phyloP scores from a whole-genome alignment of 176 grass and related monocot genomes.

The Zea luxurians region DNA sequence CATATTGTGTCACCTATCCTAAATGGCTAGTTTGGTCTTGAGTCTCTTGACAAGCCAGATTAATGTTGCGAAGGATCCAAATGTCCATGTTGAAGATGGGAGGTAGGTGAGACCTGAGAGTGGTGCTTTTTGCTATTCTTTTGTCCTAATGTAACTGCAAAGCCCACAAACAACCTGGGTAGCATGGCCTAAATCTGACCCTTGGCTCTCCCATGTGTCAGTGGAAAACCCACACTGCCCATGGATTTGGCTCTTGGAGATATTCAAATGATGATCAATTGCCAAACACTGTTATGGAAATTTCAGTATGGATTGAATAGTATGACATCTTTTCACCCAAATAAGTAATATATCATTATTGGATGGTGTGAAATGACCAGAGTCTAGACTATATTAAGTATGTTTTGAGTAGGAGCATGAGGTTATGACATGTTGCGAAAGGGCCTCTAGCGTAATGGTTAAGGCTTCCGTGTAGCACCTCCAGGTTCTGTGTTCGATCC shows the following conservation, averaged over 20 bases:
- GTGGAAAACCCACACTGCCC: neutral
- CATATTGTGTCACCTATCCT: neutral
- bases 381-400: neutral
- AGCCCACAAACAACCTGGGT: neutral
- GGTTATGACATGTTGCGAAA: too few species aligned
- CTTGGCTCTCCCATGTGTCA: neutral
- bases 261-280: neutral
- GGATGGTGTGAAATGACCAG: conserved; percentile 17
- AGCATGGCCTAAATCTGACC: neutral
- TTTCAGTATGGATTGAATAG: neutral
- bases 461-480: too few species aligned
- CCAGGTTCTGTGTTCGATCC: too few species aligned
- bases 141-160: neutral
- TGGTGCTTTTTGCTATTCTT: neutral
- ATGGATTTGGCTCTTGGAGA: neutral
- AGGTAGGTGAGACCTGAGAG: neutral
- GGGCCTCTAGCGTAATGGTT: too few species aligned
- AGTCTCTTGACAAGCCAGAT: neutral
- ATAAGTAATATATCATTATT: neutral
- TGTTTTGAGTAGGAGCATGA: neutral
- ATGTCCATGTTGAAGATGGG: neutral
- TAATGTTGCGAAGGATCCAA: neutral
- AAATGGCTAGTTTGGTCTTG: conserved; percentile 2
- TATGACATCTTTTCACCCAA: neutral
- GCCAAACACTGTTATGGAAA: conserved; percentile 6